These are phyloP conservation scores for Raffaelea arxii DNA, from an alignment of 2,329 filamentous ascomycete species.

Conservation along the genomic window DNA sequence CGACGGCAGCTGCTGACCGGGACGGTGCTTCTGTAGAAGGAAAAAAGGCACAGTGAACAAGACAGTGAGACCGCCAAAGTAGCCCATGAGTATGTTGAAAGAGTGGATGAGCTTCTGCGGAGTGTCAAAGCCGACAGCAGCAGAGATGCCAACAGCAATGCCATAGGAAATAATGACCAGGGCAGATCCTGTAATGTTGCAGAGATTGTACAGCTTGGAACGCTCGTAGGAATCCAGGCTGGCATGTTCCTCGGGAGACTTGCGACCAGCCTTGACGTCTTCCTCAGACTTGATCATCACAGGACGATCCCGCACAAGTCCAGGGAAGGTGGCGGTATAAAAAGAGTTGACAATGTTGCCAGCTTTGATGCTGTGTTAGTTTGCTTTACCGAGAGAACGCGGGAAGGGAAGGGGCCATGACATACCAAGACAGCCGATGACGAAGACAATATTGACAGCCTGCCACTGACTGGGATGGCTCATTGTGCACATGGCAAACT, in stretches of 20 bases:
- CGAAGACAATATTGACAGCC: background rate
- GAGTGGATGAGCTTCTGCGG: background rate
- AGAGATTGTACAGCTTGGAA: background rate
- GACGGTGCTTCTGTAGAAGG: background rate
- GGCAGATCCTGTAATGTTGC: background rate
- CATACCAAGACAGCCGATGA: background rate
- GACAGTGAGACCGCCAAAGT: background rate
- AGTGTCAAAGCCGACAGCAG: background rate
- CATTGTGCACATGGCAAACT: background rate
- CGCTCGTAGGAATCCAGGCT: background rate
- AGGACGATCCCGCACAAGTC: background rate
- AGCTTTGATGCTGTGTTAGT: too few species aligned
- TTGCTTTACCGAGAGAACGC: background rate
- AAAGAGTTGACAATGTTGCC: background rate
- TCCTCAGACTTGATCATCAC: background rate
- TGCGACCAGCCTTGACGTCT: background rate
- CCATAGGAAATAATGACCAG: background rate
- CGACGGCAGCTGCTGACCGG: background rate
- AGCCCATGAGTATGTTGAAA: background rate
- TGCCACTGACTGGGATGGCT: background rate
- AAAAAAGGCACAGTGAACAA: background rate
- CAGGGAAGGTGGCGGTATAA: background rate
- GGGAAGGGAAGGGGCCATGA: background rate
- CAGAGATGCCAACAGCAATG: background rate
- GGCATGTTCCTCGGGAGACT: background rate